Percentiles rank a stretch among this genome's conserved stretches.
Evolutionary conservation across 768 basidiomycete species (phyloP).

Genomic region (Lepiota venenata): DNA sequence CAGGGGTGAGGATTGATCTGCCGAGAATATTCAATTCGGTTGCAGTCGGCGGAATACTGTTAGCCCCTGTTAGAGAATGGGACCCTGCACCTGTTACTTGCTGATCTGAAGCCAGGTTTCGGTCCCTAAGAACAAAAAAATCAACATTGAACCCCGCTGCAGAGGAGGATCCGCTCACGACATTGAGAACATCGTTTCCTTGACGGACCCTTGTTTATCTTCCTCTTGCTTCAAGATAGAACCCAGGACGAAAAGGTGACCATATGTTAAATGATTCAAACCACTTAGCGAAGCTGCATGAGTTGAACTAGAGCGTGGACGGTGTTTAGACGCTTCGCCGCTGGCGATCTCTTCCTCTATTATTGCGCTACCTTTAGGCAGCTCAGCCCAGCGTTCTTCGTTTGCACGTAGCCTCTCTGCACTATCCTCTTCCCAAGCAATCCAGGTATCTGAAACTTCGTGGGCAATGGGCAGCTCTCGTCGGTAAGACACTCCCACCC

Average conservation of each 20-base stretch:
- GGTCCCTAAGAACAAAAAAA: background rate
- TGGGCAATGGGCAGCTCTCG: slow-evolving; percentile 66
- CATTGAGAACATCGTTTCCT: background rate
- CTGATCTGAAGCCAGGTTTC: background rate
- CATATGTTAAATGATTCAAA: slow-evolving; percentile 1
- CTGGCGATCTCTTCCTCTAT: background rate
- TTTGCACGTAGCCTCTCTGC: slow-evolving; percentile 25
- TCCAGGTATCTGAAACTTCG: slow-evolving; percentile 50
- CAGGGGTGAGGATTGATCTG: background rate
- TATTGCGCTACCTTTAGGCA: slow-evolving; percentile 7
- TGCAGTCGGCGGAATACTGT: background rate
- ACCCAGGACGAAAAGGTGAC: background rate
- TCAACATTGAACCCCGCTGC: background rate
- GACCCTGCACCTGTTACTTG: background rate
- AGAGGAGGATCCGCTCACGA: background rate
- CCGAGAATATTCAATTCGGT: background rate
- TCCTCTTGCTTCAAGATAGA: background rate
- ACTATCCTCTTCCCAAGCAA: slow-evolving; percentile 43
- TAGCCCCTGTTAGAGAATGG: background rate
- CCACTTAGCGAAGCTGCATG: background rate
- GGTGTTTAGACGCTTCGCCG: no score
- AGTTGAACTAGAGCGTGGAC: no score
- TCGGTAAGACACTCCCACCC: slow-evolving; percentile 49
- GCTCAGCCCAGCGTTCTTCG: slow-evolving; percentile 24
- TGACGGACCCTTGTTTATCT: background rate